These are phyloP conservation scores for Avena atlantica DNA, from an alignment of 176 grass and related monocot species.

Conservation along the genomic window DNA sequence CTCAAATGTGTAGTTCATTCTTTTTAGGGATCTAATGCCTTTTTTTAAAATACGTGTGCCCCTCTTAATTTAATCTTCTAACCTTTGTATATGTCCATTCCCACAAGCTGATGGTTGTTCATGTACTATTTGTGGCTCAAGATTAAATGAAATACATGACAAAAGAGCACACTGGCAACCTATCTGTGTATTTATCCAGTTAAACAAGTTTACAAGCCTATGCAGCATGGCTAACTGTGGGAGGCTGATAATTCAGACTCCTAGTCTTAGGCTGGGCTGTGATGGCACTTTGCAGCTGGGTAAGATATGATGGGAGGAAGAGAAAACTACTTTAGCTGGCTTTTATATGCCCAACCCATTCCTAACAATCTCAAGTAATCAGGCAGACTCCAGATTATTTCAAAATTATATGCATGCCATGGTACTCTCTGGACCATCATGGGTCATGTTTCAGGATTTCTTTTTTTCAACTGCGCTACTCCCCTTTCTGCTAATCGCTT, in stretches of 20 bases:
- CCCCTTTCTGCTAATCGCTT: too few relatives aligned
- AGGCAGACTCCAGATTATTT: neutral
- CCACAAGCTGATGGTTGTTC: neutral
- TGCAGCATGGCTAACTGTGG: neutral
- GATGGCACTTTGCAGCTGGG: neutral
- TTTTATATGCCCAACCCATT: neutral
- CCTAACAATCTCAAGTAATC: neutral
- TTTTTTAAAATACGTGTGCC: neutral
- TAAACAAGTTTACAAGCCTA: neutral
- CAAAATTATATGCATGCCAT: slow-evolving; percentile 4
- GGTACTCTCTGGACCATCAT: neutral
- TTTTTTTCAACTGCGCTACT: too few relatives aligned
- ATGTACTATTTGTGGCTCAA: neutral
- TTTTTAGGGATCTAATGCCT: slow-evolving; percentile 9
- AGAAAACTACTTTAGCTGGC: neutral
- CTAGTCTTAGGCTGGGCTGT: neutral
- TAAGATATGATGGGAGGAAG: neutral
- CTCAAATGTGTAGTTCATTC: neutral
- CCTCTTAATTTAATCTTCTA: neutral
- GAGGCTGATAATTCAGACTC: neutral
- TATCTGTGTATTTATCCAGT: neutral
- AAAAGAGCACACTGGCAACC: neutral
- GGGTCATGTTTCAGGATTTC: too few relatives aligned
- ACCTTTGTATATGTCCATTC: neutral
- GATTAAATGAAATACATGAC: neutral